Percentiles rank a stretch among this genome's conserved stretches.
These are phyloP conservation scores for Linderniella brevidens DNA, from an alignment of 257 asterid species.

Conservation along the genomic window DNA sequence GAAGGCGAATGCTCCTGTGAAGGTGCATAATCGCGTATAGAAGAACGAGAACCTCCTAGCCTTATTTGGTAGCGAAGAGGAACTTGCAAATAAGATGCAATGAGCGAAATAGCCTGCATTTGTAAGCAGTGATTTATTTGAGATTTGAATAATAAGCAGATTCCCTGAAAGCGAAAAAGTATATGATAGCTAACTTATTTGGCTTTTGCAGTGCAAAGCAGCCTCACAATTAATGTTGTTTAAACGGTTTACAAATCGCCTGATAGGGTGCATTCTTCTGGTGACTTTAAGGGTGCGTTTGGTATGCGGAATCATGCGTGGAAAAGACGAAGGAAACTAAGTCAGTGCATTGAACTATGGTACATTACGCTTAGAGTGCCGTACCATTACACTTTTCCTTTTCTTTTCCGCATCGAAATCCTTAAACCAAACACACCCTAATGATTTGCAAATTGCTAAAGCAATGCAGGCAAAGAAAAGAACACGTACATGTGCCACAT, in stretches of 20 bases:
- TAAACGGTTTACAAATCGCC: no score
- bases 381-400: no score
- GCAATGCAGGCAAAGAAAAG: conserved; percentile 12
- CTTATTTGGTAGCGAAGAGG: conserved; percentile 85
- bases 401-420: no score
- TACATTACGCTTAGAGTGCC: no score
- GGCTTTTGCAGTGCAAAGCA: conserved; percentile 5
- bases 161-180: no score
- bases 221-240: conserved; percentile 3
- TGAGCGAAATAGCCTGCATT: conserved; percentile 68
- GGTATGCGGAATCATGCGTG: no score
- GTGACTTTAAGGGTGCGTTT: no score
- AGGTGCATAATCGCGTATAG: conserved; percentile 73
- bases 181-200: no score
- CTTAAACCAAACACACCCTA: no score
- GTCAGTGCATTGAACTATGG: no score
- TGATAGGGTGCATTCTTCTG: no score
- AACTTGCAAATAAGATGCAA: conserved; percentile 73
- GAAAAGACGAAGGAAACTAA: no score
- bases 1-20: conserved; percentile 54
- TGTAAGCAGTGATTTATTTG: background rate
- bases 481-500: conserved; percentile 78
- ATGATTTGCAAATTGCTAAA: background rate
- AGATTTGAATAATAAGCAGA: background rate
- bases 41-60: conserved; percentile 90